Percentiles rank a stretch among this genome's conserved stretches.
These are phyloP conservation scores for Penicillium sp. DNA, from an alignment of 2,329 filamentous ascomycete species.

Conservation along the genomic window DNA sequence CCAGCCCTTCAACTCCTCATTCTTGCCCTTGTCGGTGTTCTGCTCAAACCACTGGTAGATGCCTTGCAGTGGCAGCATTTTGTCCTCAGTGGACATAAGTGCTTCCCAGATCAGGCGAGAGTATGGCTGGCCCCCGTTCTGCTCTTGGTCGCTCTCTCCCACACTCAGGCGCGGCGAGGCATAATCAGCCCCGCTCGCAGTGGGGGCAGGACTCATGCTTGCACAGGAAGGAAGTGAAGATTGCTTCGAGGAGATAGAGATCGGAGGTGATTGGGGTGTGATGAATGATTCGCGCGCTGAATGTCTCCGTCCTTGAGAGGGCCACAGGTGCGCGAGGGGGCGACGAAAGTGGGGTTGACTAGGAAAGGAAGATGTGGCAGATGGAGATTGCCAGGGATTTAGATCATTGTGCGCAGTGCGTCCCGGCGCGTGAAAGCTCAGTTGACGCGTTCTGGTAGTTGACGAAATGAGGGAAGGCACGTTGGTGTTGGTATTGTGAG, in stretches of 20 bases:
- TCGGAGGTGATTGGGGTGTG: slow-evolving; percentile 26
- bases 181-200: slow-evolving; percentile 8
- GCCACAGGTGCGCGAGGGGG: slow-evolving; percentile 8
- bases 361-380: slow-evolving; percentile 2
- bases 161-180: slow-evolving; percentile 28
- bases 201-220: slow-evolving; percentile 10
- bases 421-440: slow-evolving; percentile 11
- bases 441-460: slow-evolving; percentile 15
- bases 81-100: slow-evolving; percentile 65
- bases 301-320: slow-evolving; percentile 7
- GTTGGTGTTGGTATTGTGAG: slow-evolving; percentile 6
- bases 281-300: slow-evolving; percentile 15
- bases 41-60: slow-evolving; percentile 89
- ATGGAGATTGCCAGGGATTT: slow-evolving; percentile 16
- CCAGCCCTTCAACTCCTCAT: slow-evolving; percentile 70
- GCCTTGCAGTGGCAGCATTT: slow-evolving; percentile 77
- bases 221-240: slow-evolving; percentile 17
- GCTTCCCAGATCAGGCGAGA: slow-evolving; percentile 78
- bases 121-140: slow-evolving; percentile 65
- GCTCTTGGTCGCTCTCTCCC: slow-evolving; percentile 28
- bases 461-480: slow-evolving; percentile 13
- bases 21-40: slow-evolving; percentile 74
- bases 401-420: slow-evolving; percentile 7
- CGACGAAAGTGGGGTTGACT: slow-evolving; percentile 8
- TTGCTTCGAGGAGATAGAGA: slow-evolving; percentile 25